Evolutionary conservation across 2,329 filamentous ascomycete genomes (phyloP).

Genomic region (Botrytis elliptica): DNA sequence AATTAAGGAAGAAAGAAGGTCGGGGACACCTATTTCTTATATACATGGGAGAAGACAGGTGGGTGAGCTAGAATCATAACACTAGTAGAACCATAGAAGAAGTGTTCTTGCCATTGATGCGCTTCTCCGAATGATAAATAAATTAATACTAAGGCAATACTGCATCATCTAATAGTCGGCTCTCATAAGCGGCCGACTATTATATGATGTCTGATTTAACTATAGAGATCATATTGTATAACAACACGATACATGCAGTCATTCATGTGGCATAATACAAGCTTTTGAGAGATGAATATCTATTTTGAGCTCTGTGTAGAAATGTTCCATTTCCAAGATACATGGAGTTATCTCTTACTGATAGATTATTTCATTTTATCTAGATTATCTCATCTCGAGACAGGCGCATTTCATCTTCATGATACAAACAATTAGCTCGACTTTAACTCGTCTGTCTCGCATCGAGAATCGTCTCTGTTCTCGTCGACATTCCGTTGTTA

Average conservation of each 20-base stretch:
- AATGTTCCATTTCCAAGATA: background rate
- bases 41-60: background rate
- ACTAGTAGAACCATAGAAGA: background rate
- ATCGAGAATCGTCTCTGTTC: background rate
- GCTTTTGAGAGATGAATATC: background rate
- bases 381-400: background rate
- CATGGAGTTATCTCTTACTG: background rate
- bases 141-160: background rate
- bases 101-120: background rate
- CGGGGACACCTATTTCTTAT: background rate
- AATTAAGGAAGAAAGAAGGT: background rate
- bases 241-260: background rate
- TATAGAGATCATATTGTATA: background rate
- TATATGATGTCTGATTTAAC: background rate
- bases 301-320: background rate
- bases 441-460: background rate
- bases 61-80: rapidly evolving
- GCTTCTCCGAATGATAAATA: background rate
- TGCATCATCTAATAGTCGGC: background rate
- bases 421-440: background rate
- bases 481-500: background rate
- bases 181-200: no score
- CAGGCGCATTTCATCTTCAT: background rate
- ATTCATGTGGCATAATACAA: background rate
- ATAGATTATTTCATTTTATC: background rate